Evolutionary conservation across 805 yeast species (phyloP), one percentile per base, ranked within the genome.

Genomic region (Lipomyces spencermartinsiae): DNA sequence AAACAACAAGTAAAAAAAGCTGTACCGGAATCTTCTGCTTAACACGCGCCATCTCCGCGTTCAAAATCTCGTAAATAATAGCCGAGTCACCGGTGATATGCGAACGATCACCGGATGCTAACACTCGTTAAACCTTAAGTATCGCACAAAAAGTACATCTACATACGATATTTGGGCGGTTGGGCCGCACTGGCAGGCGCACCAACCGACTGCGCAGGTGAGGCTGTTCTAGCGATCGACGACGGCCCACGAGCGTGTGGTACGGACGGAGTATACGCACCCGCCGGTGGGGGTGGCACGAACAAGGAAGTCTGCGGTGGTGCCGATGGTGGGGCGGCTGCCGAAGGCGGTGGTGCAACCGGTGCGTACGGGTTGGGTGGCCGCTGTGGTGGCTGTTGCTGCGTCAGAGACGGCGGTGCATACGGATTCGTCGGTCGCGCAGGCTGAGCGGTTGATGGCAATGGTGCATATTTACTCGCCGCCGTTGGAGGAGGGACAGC

Each of bases 1-100:
- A n/a, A 16, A 6, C 49, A 43, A 16, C 16, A 16, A 43, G 49
- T 43, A 9, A 43, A 43, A 43, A 3, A 6, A 1, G 9, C 25
- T 19, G 22, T 61, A 87, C 90, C 33, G 97, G 97, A 56, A 92
- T 85, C 58, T 83, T 81, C 19, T 96, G 94, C 73, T 88, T 85
- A 19, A 92, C 87, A 37, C 86, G 83, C 34, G 82, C 85, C 73
- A 92, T 78, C 72, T 87, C 87, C 4, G 79, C 76, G 14, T 82
- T 80, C 64, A 95, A 83, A 12, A 81, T 81, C n/a, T 84, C 82
- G 73, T 81, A 87, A 58, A 95, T 86, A 19, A 89, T 88, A 73
- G 79, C 75, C 8, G 88, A 84, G 9, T 81, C 83, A 14, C 81
- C 85, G 1, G 93, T 86, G 69, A 91, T 87, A 72, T 87, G 93